phyloP scores from a whole-genome alignment of 2,329 filamentous ascomycete genomes.

The Cercospora sojina region DNA sequence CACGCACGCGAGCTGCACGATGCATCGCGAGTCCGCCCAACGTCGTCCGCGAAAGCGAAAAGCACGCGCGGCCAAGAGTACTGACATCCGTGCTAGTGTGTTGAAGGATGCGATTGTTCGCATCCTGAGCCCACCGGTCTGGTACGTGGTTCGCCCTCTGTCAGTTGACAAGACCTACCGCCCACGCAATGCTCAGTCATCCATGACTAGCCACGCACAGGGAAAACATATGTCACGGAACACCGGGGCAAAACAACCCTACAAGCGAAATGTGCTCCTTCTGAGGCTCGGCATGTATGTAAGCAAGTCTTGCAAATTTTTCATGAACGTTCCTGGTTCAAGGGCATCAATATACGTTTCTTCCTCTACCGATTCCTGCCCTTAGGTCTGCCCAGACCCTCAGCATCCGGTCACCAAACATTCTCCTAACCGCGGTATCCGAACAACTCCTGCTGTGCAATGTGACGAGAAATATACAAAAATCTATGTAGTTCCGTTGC shows the following conservation, averaged over 20 bases:
- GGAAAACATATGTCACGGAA: not conserved
- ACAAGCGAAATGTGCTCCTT: not conserved
- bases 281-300: constrained; percentile 4
- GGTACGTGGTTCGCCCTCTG: not conserved
- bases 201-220: not conserved
- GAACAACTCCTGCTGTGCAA: not conserved
- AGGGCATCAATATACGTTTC: not conserved
- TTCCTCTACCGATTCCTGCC: not conserved
- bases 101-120: not conserved
- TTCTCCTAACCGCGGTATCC: not conserved
- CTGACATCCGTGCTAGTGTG: not conserved
- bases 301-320: not conserved
- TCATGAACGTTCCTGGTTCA: not conserved
- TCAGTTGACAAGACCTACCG: not conserved
- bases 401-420: not conserved
- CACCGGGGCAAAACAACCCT: not conserved
- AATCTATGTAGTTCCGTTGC: constrained; percentile 15
- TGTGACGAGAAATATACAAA: not conserved
- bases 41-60: not conserved
- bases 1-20: not conserved
- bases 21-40: not conserved
- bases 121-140: constrained; percentile 2
- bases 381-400: not conserved
- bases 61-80: not conserved
- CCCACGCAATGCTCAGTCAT: not conserved